Evolutionary conservation across 2,329 filamentous ascomycete species (phyloP).

Genomic region (Cercospora brassicicola): DNA sequence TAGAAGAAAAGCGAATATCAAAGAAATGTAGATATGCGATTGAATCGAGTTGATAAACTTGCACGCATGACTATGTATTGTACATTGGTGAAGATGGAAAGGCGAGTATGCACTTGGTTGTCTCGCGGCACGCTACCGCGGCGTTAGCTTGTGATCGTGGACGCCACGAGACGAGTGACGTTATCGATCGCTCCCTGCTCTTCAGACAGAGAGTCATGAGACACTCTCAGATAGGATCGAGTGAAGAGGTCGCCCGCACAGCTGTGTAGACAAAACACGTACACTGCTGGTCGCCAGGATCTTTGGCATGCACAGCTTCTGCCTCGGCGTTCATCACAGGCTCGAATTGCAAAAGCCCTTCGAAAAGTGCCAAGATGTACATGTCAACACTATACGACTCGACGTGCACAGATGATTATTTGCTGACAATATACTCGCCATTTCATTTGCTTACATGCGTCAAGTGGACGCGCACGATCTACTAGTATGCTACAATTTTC

Average conservation of each 20-base stretch:
- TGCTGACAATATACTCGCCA: background rate
- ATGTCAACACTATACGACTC: background rate
- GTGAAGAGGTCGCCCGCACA: background rate
- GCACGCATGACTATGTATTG: background rate
- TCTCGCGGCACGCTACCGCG: constrained; percentile 1
- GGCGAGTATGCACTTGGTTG: background rate
- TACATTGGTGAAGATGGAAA: background rate
- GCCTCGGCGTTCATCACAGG: background rate
- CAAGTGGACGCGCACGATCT: background rate
- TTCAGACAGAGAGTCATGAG: background rate
- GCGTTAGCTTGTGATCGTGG: constrained; percentile 7
- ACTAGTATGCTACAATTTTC: constrained; percentile 21
- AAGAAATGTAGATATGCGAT: background rate
- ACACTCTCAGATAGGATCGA: background rate
- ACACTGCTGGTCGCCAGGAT: background rate
- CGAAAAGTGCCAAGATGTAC: background rate
- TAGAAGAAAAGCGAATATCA: background rate
- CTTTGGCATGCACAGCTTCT: background rate
- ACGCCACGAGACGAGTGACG: constrained; percentile 11
- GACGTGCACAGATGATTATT: background rate
- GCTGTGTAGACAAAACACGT: background rate
- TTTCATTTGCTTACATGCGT: background rate
- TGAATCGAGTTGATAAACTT: background rate
- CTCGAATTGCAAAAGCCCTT: background rate
- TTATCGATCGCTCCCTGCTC: constrained; percentile 4